Evolutionary conservation across 2,329 filamentous ascomycete species (phyloP), one percentile per base, ranked within the genome.

Genomic region (Colletotrichum caudatum): DNA sequence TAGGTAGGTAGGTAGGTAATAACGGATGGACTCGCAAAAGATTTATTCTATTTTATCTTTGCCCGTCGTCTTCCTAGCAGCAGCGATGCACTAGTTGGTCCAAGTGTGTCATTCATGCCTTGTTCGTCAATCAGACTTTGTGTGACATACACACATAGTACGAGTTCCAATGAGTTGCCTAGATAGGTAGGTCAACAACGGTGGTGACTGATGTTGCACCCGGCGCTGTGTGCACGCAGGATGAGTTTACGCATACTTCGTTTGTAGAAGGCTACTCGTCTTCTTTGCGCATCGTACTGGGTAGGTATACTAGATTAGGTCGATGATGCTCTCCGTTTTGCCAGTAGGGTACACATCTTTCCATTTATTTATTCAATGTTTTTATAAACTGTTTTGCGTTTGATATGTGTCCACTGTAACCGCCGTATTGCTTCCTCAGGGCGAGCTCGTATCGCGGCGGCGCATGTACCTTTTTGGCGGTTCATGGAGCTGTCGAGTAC

Each of bases 381-480:
- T 29, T 29, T 29, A 4, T 29, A 29, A 29, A 37, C 53, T 12
- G 53, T 56, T 56, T 56, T 20, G 53, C 53, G 53, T 20, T 11
- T 35, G 20, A n/a, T 37, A 3, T 35, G 7, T 11, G 46, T 48
- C 12, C 4, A 23, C n/a, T 48, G 46, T 48, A 23, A 48, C 46
- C 12, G 20, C 46, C 3, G 20, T 37, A n/a, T 23, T n/a, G 33
- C 20, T 37, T 33, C 12, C 59, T 23, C 26, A 3, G 26, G 26
- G 26, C 26, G 26, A 29, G 26, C 16, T 50, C 41, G 44, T 48
- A 46, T 33, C 54, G 51, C 41, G n/a, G n/a, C 41, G 23, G 44
- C 20, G 20, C 23, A 65, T 26, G 64, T 68, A 57, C 41, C 64
- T 59, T 46, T 71, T 39, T 57, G 64, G 58, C 64, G 35, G 44